Conservation (phyloP, 1,284 basidiomycete species). For the Abortiporus biennis region DNA sequence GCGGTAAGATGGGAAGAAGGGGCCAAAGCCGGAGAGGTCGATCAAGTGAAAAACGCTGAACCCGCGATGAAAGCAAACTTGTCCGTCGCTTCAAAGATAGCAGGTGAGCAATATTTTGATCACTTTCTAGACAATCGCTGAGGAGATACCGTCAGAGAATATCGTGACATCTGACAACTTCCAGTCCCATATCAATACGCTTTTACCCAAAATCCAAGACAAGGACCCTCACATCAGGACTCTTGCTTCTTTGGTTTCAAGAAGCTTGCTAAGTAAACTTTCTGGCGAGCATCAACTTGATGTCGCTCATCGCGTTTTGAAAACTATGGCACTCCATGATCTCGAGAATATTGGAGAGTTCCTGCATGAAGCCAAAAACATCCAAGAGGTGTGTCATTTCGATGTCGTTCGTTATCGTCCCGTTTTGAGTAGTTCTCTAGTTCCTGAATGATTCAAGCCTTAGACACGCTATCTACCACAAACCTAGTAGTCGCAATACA, state of each 20-base stretch:
- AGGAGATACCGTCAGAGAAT: slow-evolving; percentile 41
- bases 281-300: slow-evolving; percentile 53
- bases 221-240: slow-evolving; percentile 45
- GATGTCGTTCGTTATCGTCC: not conserved
- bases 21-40: slow-evolving; percentile 26
- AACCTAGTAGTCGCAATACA: slow-evolving; percentile 54
- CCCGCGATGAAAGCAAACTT: slow-evolving; percentile 48
- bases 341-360: slow-evolving; percentile 39
- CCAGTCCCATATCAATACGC: slow-evolving; percentile 30
- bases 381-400: slow-evolving; percentile 34
- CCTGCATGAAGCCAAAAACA: slow-evolving; percentile 30
- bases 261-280: slow-evolving; percentile 46
- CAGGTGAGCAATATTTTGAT: slow-evolving; percentile 44
- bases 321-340: slow-evolving; percentile 37
- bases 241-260: slow-evolving; percentile 54
- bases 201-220: slow-evolving; percentile 45
- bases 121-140: not conserved
- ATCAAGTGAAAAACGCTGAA: slow-evolving; percentile 27
- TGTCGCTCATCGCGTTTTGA: slow-evolving; percentile 43
- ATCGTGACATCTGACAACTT: slow-evolving; percentile 45
- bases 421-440: slow-evolving; percentile 21
- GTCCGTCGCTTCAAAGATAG: slow-evolving; percentile 49
- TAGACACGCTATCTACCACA: slow-evolving; percentile 42
- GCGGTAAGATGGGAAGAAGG: slow-evolving; percentile 30
- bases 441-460: slow-evolving; percentile 36